These are phyloP conservation scores for Bipolaris sorokiniana DNA, from an alignment of 2,329 filamentous ascomycete species.

Conservation along the genomic window DNA sequence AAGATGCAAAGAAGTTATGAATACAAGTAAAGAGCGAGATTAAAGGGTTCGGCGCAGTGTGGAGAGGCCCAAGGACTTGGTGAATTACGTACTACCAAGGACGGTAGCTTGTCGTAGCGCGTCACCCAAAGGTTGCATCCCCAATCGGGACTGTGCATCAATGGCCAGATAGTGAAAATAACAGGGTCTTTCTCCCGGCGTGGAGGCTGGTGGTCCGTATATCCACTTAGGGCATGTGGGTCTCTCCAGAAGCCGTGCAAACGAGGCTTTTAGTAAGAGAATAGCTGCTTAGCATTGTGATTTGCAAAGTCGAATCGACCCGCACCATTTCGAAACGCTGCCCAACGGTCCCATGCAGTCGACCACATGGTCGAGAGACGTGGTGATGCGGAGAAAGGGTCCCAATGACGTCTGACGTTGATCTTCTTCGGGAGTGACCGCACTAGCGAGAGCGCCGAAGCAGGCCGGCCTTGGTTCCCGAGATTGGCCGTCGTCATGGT, in stretches of 20 bases:
- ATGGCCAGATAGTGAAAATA: constrained; percentile 14
- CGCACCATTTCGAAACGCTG: not conserved
- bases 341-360: not conserved
- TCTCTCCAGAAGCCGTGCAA: constrained; percentile 9
- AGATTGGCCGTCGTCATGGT: constrained; percentile 12
- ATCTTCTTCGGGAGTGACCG: constrained; percentile 28
- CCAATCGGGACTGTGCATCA: constrained; percentile 10
- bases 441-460: constrained; percentile 26
- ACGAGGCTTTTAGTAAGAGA: constrained; percentile 16
- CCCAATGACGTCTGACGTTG: constrained; percentile 21
- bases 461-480: constrained; percentile 7
- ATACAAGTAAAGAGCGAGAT: constrained; percentile 3
- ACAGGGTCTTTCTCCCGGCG: constrained; percentile 17
- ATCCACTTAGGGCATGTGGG: constrained; percentile 27
- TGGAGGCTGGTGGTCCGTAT: constrained; percentile 24
- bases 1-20: constrained; percentile 3
- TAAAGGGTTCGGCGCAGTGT: constrained; percentile 5
- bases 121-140: constrained; percentile 4
- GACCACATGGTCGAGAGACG: not conserved
- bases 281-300: not conserved
- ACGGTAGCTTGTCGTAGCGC: constrained; percentile 17
- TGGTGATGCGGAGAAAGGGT: constrained; percentile 11
- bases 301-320: not conserved
- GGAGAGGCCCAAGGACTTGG: constrained; percentile 10
- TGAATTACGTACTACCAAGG: constrained; percentile 23